These are phyloP conservation scores for Aspergillus costaricaensis DNA, from an alignment of 2,329 filamentous ascomycete genomes.

Conservation along the genomic window DNA sequence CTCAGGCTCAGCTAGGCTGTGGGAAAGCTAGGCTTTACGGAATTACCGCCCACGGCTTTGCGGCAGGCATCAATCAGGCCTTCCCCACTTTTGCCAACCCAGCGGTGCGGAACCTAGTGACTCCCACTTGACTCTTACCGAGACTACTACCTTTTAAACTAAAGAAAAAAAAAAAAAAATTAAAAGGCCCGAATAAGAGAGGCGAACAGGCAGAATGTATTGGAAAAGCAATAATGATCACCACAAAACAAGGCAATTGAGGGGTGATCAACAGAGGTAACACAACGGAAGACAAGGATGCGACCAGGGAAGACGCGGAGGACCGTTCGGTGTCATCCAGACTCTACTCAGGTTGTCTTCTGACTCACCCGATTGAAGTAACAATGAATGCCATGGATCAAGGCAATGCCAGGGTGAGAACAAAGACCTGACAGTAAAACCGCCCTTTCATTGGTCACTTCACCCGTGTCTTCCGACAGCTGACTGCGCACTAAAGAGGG, in stretches of 20 bases:
- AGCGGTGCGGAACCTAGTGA: not conserved
- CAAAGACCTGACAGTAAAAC: constrained; percentile 1
- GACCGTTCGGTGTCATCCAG: constrained; percentile 4
- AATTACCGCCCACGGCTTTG: constrained; percentile 1
- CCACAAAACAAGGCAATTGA: not conserved
- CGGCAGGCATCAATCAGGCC: not conserved
- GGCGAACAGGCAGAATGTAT: not conserved
- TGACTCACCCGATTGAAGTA: constrained; percentile 1
- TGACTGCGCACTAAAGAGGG: constrained; percentile 3
- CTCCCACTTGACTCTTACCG: not conserved
- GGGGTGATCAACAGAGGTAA: not conserved
- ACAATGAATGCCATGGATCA: not conserved
- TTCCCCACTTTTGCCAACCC: not conserved
- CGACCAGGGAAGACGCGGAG: not conserved
- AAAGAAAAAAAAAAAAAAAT: not conserved
- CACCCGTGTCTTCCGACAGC: constrained; percentile 9
- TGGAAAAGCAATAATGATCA: not conserved
- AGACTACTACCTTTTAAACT: no score
- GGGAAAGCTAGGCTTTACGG: not conserved
- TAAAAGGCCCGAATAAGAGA: not conserved
- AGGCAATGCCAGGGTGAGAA: constrained; percentile 4
- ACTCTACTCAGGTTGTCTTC: not conserved
- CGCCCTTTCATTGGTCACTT: not conserved
- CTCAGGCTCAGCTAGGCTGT: not conserved
- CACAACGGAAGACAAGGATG: not conserved